Evolutionary conservation across 202 grass and related monocot species (phyloP).

Genomic region (Panicum hallii): DNA sequence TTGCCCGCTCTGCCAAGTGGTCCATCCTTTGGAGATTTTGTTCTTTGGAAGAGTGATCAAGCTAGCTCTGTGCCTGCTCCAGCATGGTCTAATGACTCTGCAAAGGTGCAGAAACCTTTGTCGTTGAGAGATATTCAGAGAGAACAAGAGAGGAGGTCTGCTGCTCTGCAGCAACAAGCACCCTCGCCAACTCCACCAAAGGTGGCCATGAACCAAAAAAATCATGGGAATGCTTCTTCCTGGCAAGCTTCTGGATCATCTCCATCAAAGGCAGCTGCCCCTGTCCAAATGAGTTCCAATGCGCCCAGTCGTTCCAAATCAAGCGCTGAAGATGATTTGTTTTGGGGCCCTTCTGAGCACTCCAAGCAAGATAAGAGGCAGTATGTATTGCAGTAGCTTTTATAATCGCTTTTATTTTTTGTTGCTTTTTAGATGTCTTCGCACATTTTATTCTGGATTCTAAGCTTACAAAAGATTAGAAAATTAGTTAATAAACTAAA

Average conservation of each 20-base stretch:
- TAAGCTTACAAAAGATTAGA: background rate
- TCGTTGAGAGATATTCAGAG: slow-evolving; percentile 92
- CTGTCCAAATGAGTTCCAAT: slow-evolving; percentile 63
- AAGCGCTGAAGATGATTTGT: slow-evolving; percentile 90
- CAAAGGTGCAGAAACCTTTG: slow-evolving; percentile 64
- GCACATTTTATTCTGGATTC: background rate
- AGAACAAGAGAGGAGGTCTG: slow-evolving; percentile 76
- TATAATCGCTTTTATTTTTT: slow-evolving; percentile 28
- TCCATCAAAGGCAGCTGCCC: slow-evolving; percentile 72
- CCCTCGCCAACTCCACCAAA: slow-evolving; percentile 54
- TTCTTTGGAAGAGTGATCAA: slow-evolving; percentile 88
- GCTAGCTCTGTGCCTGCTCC: slow-evolving; percentile 58
- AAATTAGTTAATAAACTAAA: slow-evolving; percentile 16
- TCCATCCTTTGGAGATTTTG: slow-evolving; percentile 94
- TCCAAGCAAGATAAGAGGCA: slow-evolving; percentile 82
- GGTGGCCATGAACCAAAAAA: slow-evolving; percentile 51
- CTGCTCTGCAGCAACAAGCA: slow-evolving; percentile 57
- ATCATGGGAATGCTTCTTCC: slow-evolving; percentile 62
- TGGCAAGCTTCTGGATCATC: slow-evolving; percentile 78
- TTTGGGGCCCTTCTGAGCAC: slow-evolving; percentile 87
- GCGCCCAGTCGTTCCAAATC: slow-evolving; percentile 68
- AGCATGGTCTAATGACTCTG: slow-evolving; percentile 85
- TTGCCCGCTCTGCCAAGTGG: slow-evolving; percentile 63
- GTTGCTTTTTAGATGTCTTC: slow-evolving; percentile 36
- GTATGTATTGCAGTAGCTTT: slow-evolving; percentile 57